Evolutionary conservation across 352 stramenopile species (phyloP), one percentile per base, ranked within the genome.

Genomic region (Pythium utonaiense): DNA sequence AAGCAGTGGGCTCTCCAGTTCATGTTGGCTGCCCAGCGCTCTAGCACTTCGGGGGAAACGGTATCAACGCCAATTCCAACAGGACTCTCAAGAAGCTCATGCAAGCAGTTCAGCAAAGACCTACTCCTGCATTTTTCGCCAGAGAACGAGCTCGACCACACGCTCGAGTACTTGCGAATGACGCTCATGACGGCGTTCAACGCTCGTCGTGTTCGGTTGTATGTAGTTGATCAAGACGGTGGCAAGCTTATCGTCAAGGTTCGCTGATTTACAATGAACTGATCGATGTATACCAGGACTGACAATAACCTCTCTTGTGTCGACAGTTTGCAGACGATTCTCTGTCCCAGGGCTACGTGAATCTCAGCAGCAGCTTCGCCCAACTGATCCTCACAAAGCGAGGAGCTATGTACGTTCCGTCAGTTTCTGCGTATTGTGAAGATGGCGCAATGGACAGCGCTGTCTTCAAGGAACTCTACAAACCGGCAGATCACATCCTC

Each of bases 111-210:
- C 57, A 88, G 76, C 69, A 88, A 89, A 30, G 80, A 93, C 28
- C 73, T 86, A 36, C 77, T 91, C n/a, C 65, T 82, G 13, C 83
- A 83, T 41, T 85, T 93, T 24, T 82, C 77, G 14, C 83, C 83
- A 0, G 83, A 93, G 45, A 86, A 89, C 38, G 83, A 93, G 56
- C 62, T 91, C 1, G 80, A 93, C 57, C 80, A 91, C 49, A 89
- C 81, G 3, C 70, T 91, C 3, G 83, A 93, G 60, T 81, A 83
- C 47, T 57, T 88, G 57, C 80, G 88, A 62, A 77, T 67, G 16
- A 71, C 78, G 0, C 63, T 93, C 14, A 79, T 68, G 12, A 69
- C 65, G 3, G 72, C 78, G 54, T 93, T 93, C 53, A 73, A 67
- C 6, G 81, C 80, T 28, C 64, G 74, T 1, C 76, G 71, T 62